A percentile compares a stretch with the other conserved stretches of the same genome.
Conservation (phyloP, 495 filamentous ascomycete species). For the Penicillium parvum region DNA sequence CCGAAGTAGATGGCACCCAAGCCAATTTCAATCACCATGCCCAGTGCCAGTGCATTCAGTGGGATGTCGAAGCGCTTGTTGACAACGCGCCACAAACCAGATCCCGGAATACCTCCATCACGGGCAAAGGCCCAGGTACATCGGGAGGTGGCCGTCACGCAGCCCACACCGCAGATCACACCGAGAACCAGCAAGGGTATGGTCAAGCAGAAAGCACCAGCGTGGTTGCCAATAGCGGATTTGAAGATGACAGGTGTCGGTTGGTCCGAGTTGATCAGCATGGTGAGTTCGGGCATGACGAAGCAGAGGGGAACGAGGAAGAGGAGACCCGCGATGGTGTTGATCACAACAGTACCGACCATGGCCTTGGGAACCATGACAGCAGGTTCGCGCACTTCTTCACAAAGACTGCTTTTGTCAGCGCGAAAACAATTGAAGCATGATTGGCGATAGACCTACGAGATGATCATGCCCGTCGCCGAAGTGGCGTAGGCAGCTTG, state of each 20-base stretch:
- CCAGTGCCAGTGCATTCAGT: constrained; percentile 46
- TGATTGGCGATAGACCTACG: no score
- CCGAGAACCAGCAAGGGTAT: constrained; percentile 65
- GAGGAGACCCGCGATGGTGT: constrained; percentile 58
- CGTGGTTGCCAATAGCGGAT: constrained; percentile 17
- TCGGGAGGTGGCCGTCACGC: constrained; percentile 64
- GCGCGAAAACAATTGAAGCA: no score
- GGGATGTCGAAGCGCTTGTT: constrained; percentile 48
- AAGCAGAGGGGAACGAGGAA: constrained; percentile 60
- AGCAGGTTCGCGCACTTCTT: constrained; percentile 60
- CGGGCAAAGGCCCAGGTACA: constrained; percentile 69
- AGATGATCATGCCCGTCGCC: constrained; percentile 45
- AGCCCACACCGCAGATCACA: constrained; percentile 59
- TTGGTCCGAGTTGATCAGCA: constrained; percentile 51
- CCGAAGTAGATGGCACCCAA: constrained; percentile 57
- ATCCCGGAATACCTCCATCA: constrained; percentile 57
- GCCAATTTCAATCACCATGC: constrained; percentile 46
- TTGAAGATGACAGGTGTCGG: constrained; percentile 21
- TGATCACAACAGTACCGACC: constrained; percentile 60
- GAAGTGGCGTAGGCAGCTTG: constrained; percentile 54
- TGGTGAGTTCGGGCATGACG: constrained; percentile 51
- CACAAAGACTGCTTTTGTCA: constrained; percentile 42
- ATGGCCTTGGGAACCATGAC: constrained; percentile 62
- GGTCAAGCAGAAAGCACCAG: constrained; percentile 61
- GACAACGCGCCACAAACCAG: constrained; percentile 52